A percentile compares a stretch with the other conserved stretches of the same genome.
phyloP scores from a whole-genome alignment of 2,329 filamentous ascomycete genomes.

The Calonectria honghensis region DNA sequence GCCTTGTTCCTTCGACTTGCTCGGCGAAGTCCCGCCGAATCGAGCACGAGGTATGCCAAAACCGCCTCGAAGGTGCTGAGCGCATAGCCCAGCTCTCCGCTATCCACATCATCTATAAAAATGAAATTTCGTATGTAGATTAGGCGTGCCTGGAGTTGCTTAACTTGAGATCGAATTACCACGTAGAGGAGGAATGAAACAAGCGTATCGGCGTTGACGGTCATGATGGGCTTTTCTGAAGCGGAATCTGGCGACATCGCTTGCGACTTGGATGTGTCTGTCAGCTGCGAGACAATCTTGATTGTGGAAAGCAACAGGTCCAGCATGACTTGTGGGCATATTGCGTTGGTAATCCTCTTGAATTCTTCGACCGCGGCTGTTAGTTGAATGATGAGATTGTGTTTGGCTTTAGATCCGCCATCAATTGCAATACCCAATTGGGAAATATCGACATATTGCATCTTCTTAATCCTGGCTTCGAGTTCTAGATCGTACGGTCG shows the following conservation, averaged over 20 bases:
- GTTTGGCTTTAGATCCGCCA: slow-evolving; percentile 85
- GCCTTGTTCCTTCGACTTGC: slow-evolving; percentile 90
- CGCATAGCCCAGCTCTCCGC: slow-evolving; percentile 95
- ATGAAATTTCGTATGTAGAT: slow-evolving; percentile 98
- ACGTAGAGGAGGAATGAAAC: slow-evolving; percentile 94
- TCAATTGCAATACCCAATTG: slow-evolving; percentile 94
- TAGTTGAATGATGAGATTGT: slow-evolving; percentile 86
- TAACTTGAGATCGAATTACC: slow-evolving; percentile 91
- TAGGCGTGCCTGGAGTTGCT: slow-evolving; percentile 90
- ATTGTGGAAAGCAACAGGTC: slow-evolving; percentile 86
- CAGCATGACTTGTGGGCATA: slow-evolving; percentile 92
- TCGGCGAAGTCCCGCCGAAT: slow-evolving; percentile 87
- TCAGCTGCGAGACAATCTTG: slow-evolving; percentile 85
- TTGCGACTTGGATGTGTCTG: slow-evolving; percentile 69
- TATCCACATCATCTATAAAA: slow-evolving; percentile 98
- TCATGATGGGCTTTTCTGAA: slow-evolving; percentile 74
- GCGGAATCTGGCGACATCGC: slow-evolving; percentile 59
- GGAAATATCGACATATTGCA: slow-evolving; percentile 94
- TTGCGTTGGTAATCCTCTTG: slow-evolving; percentile 85
- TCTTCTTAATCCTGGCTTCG: slow-evolving; percentile 92
- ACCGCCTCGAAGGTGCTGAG: slow-evolving; percentile 97
- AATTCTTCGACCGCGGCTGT: slow-evolving; percentile 90
- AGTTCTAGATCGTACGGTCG: slow-evolving; percentile 89
- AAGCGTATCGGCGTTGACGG: slow-evolving; percentile 89
- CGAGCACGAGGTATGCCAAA: slow-evolving; percentile 87